Evolutionary conservation across 2,329 filamentous ascomycete genomes (phyloP), one percentile per base, ranked within the genome.

Genomic region (Stagonosporopsis chrysanthemi): DNA sequence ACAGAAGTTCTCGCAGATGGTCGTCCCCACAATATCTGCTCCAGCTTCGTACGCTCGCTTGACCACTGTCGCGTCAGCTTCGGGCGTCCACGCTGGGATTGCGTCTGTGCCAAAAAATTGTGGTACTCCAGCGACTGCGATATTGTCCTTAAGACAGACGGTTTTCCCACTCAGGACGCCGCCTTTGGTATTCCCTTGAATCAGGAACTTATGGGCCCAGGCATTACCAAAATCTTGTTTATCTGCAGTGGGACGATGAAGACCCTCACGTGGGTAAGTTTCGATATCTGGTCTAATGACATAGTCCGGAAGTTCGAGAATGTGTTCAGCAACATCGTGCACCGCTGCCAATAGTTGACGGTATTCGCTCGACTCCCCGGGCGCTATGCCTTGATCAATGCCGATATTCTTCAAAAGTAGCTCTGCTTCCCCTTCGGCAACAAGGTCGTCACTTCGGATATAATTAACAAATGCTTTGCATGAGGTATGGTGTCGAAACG

Each of bases 1-100:
- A 60, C 81, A 85, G 44, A 82, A 80, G 62, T 84, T 83, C 58
- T 86, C 84, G 55, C 84, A 86, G 0, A 78, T 78, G 1, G 81
- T 76, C 0, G 82, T 84, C 11, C 84, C 80, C 7, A 79, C 74
- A 15, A 86, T 80, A 40, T 79, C 67, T 0, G 78, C 83, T 0
- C 83, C 83, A 2, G 81, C 81, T 15, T 83, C 79, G 3, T 86
- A 68, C 0, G 80, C 70, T 14, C 84, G 72, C 0, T 78, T 81
- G 22, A 85, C 81, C 1, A 85, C 79, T 0, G 82, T 84, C 0
- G 84, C 83, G 66, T 86, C 84, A 2, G 81, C 81, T 5, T 70
- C 75, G 0, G 83, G 82, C 0, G 77, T 81, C 83, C 83, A 86
- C 29, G 63, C 52, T 19, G 58, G 56, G 56, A 79, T 81, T 14